Base-by-base conservation (phyloP, 441 rosid species). In the Gossypium lobatum region DNA sequence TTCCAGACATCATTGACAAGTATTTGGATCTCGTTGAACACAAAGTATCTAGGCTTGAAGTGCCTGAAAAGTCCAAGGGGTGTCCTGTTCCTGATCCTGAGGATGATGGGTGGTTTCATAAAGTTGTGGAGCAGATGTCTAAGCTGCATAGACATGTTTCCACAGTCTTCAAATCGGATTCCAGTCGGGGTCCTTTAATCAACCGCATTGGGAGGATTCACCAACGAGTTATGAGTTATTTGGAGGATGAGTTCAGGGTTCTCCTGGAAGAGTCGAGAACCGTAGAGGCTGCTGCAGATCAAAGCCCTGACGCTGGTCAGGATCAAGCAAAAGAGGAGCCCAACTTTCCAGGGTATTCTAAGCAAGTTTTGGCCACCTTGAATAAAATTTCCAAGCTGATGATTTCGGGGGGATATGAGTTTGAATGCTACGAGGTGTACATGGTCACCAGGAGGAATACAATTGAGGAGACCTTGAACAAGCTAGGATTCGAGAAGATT, bases 191-290 rank as follows among this genome's bases (percentile, higher is more conserved):
- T 3, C 55, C 68, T 11, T 42, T 90, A 67, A 78, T 83, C 37
- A 90, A 90, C 60, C 91, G 88, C 26, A 81, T 88, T 0, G 91
- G 87, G 9, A 74, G 77, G 0, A 80, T 87, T 63, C 90, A 90
- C 3, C 95, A 92, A 11, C 88, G 84, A 23, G 96, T 87, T 9
- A 87, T 92, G 97, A 78, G 86, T 17, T 81, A 75, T 76, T 79
- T 92, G 79, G 95, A 90, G 75, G 95, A 87, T 6, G 93, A 92
- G 62, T 87, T 93, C 76, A 86, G 95, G 80, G 20, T 58, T 37
- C 76, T 86, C 55, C 79, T 92, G 21, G 90, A 89, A 79, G 90
- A 88, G 2, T 72, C 78, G 37, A 55, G 20, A 73, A 68, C 46
- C 67, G 73, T 71, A 9, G 74, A 58, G 73, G 1, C 48, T 7